phyloP scores from a whole-genome alignment of 1,284 basidiomycete species.

The Ustilago trichophora region DNA sequence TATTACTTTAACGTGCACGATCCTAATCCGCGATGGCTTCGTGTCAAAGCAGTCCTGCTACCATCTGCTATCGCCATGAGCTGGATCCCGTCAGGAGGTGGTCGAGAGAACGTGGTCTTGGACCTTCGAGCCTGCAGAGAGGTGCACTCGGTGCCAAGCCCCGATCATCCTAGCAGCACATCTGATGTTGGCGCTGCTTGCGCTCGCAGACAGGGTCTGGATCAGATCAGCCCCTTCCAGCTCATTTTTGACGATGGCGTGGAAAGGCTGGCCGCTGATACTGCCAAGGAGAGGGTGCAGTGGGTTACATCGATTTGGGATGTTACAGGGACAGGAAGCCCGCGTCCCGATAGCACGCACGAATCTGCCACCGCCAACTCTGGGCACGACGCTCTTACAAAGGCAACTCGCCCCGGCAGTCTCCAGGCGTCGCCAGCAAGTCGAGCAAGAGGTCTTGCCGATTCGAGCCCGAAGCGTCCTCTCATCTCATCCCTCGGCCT shows the following conservation, averaged over 20 bases:
- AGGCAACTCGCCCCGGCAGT: background rate
- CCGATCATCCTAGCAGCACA: conserved; percentile 49
- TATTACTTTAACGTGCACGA: conserved; percentile 59
- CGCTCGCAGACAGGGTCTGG: conserved; percentile 47
- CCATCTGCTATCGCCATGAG: conserved; percentile 57
- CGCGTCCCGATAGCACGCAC: conserved; percentile 8
- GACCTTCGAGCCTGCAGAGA: conserved; percentile 56
- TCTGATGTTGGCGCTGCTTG: conserved; percentile 45
- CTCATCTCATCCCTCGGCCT: conserved; percentile 6
- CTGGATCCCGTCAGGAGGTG: conserved; percentile 58
- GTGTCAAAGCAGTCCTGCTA: conserved; percentile 53
- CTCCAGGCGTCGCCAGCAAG: conserved; percentile 3
- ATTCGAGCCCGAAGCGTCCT: conserved; percentile 7
- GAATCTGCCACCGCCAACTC: conserved; percentile 21
- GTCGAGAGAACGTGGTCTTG: conserved; percentile 54
- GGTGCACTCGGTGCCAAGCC: conserved; percentile 56
- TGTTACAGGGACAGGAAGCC: conserved; percentile 12
- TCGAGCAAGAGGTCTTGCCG: conserved; percentile 1
- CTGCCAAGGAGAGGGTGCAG: conserved; percentile 50
- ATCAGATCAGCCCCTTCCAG: conserved; percentile 53
- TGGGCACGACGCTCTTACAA: conserved; percentile 7
- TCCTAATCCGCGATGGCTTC: conserved; percentile 47
- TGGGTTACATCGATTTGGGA: conserved; percentile 53
- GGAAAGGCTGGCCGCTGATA: conserved; percentile 53
- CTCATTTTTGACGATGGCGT: conserved; percentile 62